Conservation (phyloP, 2,329 filamentous ascomycete species). For the Colletotrichum agaves region DNA sequence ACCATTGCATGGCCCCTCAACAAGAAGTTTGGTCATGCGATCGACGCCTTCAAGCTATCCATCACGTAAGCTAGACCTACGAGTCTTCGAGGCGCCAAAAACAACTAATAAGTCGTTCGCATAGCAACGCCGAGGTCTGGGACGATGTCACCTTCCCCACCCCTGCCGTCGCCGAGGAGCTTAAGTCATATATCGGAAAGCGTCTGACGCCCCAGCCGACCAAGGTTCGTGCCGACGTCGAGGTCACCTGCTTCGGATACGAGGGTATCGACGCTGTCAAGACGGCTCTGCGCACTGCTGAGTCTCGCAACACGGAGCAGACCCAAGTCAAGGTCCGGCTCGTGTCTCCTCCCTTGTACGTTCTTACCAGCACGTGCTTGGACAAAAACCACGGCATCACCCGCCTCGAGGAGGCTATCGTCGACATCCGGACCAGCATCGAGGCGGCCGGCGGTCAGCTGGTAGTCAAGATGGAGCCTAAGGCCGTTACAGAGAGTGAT, state of each 20-base stretch:
- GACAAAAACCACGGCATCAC: constrained; percentile 91
- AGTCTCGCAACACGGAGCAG: constrained; percentile 90
- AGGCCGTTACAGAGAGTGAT: constrained; percentile 98
- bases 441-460: constrained; percentile 80
- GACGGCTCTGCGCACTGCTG: constrained; percentile 87
- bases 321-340: constrained; percentile 98
- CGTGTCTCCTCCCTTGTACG: constrained; percentile 96
- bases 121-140: constrained; percentile 94
- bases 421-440: constrained; percentile 86
- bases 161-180: constrained; percentile 85
- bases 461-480: constrained; percentile 97
- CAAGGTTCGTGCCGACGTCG: constrained; percentile 97
- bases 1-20: constrained; percentile 96
- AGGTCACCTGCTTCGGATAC: constrained; percentile 95
- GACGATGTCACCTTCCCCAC: constrained; percentile 90
- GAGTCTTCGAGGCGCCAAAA: no score
- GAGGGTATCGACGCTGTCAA: constrained; percentile 99
- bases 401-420: constrained; percentile 87
- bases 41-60: constrained; percentile 98
- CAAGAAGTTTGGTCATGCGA: constrained; percentile 95
- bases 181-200: constrained; percentile 96
- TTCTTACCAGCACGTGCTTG: constrained; percentile 93
- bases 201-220: constrained; percentile 97
- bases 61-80: constrained; percentile 77
- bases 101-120: neutral